A percentile compares a stretch with the other conserved stretches of the same genome.
Conservation (phyloP, 768 basidiomycete species). For the Lentinula raphanica region DNA sequence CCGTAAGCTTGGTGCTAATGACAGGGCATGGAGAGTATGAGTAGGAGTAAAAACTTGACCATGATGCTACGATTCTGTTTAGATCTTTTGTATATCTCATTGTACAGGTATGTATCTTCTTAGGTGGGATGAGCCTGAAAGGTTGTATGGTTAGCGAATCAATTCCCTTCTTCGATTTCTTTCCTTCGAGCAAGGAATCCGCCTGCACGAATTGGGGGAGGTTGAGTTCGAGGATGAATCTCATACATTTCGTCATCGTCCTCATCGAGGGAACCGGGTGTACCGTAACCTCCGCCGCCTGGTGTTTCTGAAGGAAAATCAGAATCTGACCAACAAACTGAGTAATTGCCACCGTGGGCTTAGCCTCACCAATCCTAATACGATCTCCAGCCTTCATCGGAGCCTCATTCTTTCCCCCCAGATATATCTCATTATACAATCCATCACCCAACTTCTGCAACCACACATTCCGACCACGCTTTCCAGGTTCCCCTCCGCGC, state of each 20-base stretch:
- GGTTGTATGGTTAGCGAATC: neutral
- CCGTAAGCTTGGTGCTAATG: neutral
- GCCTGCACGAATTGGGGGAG: neutral
- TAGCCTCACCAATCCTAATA: neutral
- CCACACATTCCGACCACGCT: neutral
- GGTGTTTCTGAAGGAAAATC: no score
- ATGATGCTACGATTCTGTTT: neutral
- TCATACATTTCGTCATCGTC: neutral
- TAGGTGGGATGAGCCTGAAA: no score
- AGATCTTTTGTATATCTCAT: no score
- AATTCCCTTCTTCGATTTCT: neutral
- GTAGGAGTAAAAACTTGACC: no score
- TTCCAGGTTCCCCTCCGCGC: neutral
- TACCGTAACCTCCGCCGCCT: neutral
- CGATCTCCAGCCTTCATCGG: neutral
- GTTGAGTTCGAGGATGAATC: neutral
- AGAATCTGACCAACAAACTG: no score
- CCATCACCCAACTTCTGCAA: neutral
- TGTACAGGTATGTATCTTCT: no score
- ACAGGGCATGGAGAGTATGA: conserved; percentile 4
- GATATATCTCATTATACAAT: neutral
- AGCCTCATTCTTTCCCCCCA: neutral
- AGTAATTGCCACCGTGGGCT: no score
- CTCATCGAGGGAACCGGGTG: neutral
- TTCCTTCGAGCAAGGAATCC: neutral